Evolutionary conservation across 805 yeast genomes (phyloP), one percentile per base, ranked within the genome.

Genomic region (Saccharomyces eubayanus): DNA sequence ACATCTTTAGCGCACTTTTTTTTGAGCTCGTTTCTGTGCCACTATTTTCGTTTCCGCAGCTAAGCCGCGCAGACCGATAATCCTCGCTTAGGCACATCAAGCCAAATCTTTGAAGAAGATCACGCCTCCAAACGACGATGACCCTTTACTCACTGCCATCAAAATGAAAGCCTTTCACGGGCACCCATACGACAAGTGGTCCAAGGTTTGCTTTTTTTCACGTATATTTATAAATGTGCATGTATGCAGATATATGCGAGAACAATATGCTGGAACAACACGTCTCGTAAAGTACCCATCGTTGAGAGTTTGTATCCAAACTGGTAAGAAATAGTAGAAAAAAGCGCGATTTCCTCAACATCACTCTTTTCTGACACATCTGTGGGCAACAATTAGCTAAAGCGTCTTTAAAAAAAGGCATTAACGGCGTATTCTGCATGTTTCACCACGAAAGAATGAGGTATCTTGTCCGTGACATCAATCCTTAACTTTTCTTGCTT

Each of bases 401-500:
- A 24, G 11, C 16, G 28, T 8, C 11, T 9, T 21, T 50, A 55
- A 49, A 61, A 58, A 49, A 58, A 62, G 28, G 52, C 46, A 30
- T 60, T 59, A 11, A 62, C 59, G 12, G 61, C 58, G 41, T 73
- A 75, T 47, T 70, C 73, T 61, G 82, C 80, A 56, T 81, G 81
- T 47, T 74, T 71, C 11, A 84, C 74, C 61, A 88, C 84, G 64
- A 84, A 84, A 43, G 85, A 76, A 63, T 84, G 89, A 8, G 75
- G 71, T 31, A 82, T 75, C 28, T 56, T 57, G 53, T 72, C 70
- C 20, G 70, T 62, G 8, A 69, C 68, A 9, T 60, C 60, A 28
- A 76, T 65, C 6, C 59, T 55, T 1, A 70, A 64, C 40, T 70
- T 67, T 2, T 51, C 51, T 21, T 53, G 48, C n/a, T 47, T 31